Percentiles rank a stretch among this genome's conserved stretches.
Conservation (phyloP, 139 green algal genomes). For the Asterochloris sp. region DNA sequence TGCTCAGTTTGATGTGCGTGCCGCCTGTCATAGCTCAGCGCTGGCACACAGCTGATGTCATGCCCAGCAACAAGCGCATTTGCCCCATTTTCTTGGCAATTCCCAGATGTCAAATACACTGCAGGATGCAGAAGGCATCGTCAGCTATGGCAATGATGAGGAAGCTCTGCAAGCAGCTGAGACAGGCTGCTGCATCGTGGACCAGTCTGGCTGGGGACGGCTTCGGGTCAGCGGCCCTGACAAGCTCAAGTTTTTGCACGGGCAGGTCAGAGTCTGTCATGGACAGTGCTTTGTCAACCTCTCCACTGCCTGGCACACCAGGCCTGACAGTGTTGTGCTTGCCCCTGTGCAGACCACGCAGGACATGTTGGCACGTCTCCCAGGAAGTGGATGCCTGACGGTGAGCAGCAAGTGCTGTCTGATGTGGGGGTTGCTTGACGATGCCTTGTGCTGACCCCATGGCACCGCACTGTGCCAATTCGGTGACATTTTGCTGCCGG, state of each 20-base stretch:
- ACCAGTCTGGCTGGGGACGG: constrained; percentile 73
- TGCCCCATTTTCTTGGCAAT: not conserved
- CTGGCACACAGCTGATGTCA: not conserved
- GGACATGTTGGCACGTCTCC: too few relatives aligned
- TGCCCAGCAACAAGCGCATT: not conserved
- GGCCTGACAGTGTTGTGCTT: too few relatives aligned
- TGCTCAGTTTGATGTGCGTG: constrained; percentile 50
- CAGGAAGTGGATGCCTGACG: too few relatives aligned
- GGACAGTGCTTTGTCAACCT: too few relatives aligned
- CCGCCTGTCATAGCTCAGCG: too few relatives aligned
- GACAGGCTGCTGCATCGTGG: constrained; percentile 55
- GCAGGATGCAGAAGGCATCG: constrained; percentile 42
- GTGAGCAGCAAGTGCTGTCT: too few relatives aligned
- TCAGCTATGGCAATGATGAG: constrained; percentile 51
- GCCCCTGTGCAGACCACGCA: too few relatives aligned
- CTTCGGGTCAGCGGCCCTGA: constrained; percentile 58
- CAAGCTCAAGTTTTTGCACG: constrained; percentile 60
- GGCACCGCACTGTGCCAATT: too few relatives aligned
- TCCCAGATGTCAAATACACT: not conserved
- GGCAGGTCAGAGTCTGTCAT: constrained; percentile 34
- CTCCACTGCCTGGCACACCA: too few relatives aligned
- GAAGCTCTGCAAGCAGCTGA: constrained; percentile 44
- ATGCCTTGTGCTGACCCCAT: too few relatives aligned
- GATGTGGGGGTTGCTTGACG: too few relatives aligned
- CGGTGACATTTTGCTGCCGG: too few relatives aligned